Percentiles rank a stretch among this genome's conserved stretches.
These are phyloP conservation scores for Yamadazyma kanchanaburiensis DNA, from an alignment of 1,139 yeast genomes.

Conservation along the genomic window DNA sequence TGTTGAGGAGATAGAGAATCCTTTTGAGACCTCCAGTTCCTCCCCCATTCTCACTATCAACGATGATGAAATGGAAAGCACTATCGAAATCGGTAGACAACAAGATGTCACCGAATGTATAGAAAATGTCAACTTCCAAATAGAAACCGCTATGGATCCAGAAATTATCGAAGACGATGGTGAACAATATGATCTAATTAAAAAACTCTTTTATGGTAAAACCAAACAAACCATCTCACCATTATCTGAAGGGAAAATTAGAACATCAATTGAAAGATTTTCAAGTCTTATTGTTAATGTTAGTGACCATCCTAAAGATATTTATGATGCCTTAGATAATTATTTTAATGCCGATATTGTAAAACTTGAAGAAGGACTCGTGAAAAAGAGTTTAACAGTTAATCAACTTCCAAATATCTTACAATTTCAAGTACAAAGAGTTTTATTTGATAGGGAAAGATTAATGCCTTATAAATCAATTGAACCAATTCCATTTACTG, in stretches of 20 bases:
- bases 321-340: slow-evolving; percentile 86
- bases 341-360: slow-evolving; percentile 77
- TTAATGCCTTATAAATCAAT: slow-evolving; percentile 77
- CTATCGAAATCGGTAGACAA: slow-evolving; percentile 82
- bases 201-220: slow-evolving; percentile 74
- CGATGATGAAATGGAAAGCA: slow-evolving; percentile 63
- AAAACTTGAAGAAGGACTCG: slow-evolving; percentile 68
- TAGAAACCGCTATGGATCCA: slow-evolving; percentile 87
- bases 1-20: slow-evolving; percentile 6
- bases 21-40: not conserved
- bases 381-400: slow-evolving; percentile 70
- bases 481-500: slow-evolving; percentile 78
- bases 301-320: slow-evolving; percentile 81
- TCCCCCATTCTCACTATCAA: slow-evolving; percentile 41
- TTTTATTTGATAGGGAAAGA: slow-evolving; percentile 74
- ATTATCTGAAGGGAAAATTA: slow-evolving; percentile 48
- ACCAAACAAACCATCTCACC: slow-evolving; percentile 45
- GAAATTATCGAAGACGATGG: slow-evolving; percentile 62
- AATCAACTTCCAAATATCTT: slow-evolving; percentile 72
- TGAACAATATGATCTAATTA: slow-evolving; percentile 79
- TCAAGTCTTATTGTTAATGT: slow-evolving; percentile 79
- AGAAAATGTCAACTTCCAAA: slow-evolving; percentile 87
- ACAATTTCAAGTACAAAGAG: slow-evolving; percentile 92
- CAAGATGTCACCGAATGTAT: slow-evolving; percentile 98
- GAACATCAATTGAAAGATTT: slow-evolving; percentile 74